phyloP scores from a whole-genome alignment of 306 rosid genomes.

The Pyrus bretschneideri region DNA sequence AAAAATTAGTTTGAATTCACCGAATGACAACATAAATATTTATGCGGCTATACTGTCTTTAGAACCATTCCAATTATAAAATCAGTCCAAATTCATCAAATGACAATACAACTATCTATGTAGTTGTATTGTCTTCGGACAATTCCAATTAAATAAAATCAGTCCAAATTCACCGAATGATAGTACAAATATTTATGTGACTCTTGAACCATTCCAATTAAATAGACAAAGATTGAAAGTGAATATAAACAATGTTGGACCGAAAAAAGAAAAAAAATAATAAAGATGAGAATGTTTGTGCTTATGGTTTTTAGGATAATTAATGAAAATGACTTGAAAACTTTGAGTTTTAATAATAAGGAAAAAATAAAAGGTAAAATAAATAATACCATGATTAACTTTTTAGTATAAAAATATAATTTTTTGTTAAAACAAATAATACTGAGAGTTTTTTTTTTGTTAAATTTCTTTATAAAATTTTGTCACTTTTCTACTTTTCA shows the following conservation, averaged over 20 bases:
- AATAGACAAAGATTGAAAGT: not conserved
- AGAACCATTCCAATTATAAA: not conserved
- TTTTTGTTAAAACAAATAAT: too few relatives aligned
- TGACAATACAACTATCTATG: not conserved
- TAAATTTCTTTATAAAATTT: too few relatives aligned
- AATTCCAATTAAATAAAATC: too few relatives aligned
- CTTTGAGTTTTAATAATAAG: too few relatives aligned
- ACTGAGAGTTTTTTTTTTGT: too few relatives aligned
- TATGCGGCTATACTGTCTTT: not conserved
- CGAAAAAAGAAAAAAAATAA: not conserved
- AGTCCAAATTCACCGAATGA: not conserved
- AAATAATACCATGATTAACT: too few relatives aligned
- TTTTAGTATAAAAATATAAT: too few relatives aligned
- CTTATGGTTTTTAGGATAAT: not conserved
- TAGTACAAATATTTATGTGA: not conserved
- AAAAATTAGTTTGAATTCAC: not conserved
- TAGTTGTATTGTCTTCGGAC: too few relatives aligned
- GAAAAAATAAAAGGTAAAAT: too few relatives aligned
- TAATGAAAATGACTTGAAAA: too few relatives aligned
- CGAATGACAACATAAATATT: too few relatives aligned
- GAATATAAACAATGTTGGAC: not conserved
- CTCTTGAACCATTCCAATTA: not conserved
- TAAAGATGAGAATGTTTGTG: not conserved
- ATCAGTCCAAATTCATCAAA: not conserved
- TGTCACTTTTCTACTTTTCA: too few relatives aligned